Base-by-base conservation (phyloP, 768 basidiomycete genomes). In the Galerina marginata region DNA sequence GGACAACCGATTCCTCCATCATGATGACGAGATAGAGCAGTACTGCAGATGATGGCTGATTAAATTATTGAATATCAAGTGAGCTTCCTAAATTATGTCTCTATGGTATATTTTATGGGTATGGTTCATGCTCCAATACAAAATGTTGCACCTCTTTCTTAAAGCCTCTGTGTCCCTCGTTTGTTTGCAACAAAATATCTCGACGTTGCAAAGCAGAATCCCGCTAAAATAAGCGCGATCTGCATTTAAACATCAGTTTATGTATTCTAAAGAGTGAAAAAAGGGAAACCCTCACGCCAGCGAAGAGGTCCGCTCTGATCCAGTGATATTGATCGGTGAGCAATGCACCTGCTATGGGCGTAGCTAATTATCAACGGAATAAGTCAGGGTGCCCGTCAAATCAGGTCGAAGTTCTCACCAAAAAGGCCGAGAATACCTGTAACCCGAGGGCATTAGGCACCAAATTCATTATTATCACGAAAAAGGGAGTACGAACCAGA, bases 331-430 rank as follows among this genome's bases (percentile, higher is more conserved):
- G 54, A 12, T 67, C 67, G 1, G 80, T 82, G 7, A 86, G 71
- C 15, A 86, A 65, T 14, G 81, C 81, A n/a, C 85, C 84, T 20
- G 78, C 73, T 59, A 86, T 80, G 0, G 84, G 85, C 2, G 77
- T 77, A n/a, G 74, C 78, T 79, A 20, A 29, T 10, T 9, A 47
- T 20, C 9, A 56, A 36, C 47, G 12, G 37, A 26, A 29, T 20
- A 9, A 20, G 15, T 51, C 6, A 51, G 10, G 16, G 16, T 20
- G 16, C 25, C 9, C 16, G 9, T 2, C 14, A n/a, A 46, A 20
- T 46, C 16, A 46, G 16, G 16, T 10, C 1, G 9, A 46, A 46
- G 20, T 16, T 25, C 69, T 59, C 61, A 77, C 83, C 80, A 60
- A 74, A 74, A 36, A 76, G 64, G 16, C 65, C 72, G 11, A 68